A percentile compares a stretch with the other conserved stretches of the same genome.
These are phyloP conservation scores for Mycena rebaudengoi DNA, from an alignment of 768 basidiomycete genomes.

Conservation along the genomic window DNA sequence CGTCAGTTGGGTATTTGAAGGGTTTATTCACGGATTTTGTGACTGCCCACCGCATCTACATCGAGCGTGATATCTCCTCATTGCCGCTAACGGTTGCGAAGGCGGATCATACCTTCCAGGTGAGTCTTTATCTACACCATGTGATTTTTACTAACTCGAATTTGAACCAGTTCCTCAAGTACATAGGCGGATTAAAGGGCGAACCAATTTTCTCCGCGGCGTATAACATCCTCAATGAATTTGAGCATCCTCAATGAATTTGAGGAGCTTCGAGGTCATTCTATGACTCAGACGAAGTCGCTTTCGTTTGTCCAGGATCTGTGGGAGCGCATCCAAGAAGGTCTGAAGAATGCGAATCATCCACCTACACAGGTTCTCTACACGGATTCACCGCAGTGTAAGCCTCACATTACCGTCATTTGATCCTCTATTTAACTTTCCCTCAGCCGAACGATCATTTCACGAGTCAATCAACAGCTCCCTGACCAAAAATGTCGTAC, in stretches of 20 bases:
- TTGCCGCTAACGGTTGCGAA: not conserved
- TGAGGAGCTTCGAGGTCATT: not conserved
- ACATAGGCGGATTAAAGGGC: conserved; percentile 10
- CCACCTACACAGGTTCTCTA: conserved; percentile 1
- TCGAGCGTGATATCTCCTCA: not conserved
- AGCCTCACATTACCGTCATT: not conserved
- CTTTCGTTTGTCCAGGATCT: not conserved
- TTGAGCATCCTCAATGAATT: conserved; percentile 6
- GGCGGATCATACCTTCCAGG: conserved; percentile 6
- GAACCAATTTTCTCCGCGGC: not conserved
- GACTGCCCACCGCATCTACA: not conserved
- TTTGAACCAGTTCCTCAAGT: not conserved
- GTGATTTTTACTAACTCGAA: not conserved
- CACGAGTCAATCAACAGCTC: not conserved
- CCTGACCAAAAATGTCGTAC: not conserved
- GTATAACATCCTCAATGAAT: not conserved
- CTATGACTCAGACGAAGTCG: not conserved
- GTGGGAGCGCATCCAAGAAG: not conserved
- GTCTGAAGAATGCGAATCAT: not conserved
- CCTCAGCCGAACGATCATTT: not conserved
- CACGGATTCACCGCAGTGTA: conserved; percentile 4
- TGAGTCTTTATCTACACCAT: not conserved
- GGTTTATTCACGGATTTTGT: not conserved
- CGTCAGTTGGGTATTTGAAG: not conserved
- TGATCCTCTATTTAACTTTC: not conserved